These are phyloP conservation scores for Entomortierella parvispora DNA, from an alignment of 192 early-diverging fungal genomes.

Conservation along the genomic window DNA sequence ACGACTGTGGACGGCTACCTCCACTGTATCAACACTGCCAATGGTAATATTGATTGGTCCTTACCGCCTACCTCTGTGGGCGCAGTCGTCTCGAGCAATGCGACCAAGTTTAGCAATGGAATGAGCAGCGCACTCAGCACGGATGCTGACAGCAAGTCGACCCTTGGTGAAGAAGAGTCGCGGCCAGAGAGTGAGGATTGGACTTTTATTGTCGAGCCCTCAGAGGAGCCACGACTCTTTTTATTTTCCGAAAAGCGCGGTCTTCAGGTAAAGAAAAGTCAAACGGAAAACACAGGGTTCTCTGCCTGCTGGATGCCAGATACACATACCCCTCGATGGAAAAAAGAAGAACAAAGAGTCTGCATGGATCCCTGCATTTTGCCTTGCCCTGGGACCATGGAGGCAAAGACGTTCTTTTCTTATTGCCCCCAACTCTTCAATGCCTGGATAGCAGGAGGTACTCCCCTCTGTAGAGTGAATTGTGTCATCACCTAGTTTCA, in stretches of 20 bases:
- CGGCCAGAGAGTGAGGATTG: conserved; percentile 44
- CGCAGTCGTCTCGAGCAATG: conserved; percentile 56
- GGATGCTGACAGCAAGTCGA: conserved; percentile 2
- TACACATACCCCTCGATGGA: background rate
- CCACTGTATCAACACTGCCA: conserved; percentile 67
- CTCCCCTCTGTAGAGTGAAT: background rate
- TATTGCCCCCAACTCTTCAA: background rate
- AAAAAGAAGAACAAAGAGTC: background rate
- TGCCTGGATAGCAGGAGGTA: too few species aligned
- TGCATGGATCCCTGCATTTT: background rate
- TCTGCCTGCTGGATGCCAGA: background rate
- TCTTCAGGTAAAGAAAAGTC: conserved; percentile 61
- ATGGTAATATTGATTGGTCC: conserved; percentile 73
- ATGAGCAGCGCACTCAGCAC: background rate
- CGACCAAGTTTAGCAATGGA: conserved; percentile 12
- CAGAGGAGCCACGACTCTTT: conserved; percentile 74
- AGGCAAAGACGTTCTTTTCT: background rate
- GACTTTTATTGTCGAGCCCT: conserved; percentile 80
- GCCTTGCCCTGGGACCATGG: background rate
- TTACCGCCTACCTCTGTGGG: conserved; percentile 57
- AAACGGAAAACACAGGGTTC: background rate
- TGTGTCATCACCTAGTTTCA: conserved; percentile 1
- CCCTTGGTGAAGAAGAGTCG: background rate
- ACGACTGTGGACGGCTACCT: conserved; percentile 80
- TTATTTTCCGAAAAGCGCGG: conserved; percentile 59